Evolutionary conservation across 2,329 filamentous ascomycete species (phyloP), one percentile per base, ranked within the genome.

Genomic region (Leptographium lundbergii): DNA sequence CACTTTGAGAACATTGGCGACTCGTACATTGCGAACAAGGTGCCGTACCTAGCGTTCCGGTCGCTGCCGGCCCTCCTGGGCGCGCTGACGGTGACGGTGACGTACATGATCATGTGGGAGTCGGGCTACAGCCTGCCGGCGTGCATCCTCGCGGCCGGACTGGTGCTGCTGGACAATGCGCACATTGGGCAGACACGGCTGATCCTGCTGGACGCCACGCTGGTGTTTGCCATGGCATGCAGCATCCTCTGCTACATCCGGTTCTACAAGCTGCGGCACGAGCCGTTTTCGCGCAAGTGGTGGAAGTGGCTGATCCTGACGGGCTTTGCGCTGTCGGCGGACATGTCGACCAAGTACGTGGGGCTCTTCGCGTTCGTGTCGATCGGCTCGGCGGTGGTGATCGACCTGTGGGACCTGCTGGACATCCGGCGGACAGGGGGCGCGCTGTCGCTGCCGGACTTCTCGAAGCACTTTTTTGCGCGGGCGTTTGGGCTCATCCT

Each of bases 51-150:
- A 63, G 91, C 94, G 62, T 96, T 95, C 76, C 89, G 94, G 66
- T 88, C 91, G 53, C 83, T 99, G 78, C 94, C 94, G 50, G 94
- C 94, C 61, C 82, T 94, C 56, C 84, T 97, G 66, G 94, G 94
- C 65, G 87, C 94, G 59, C 77, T 99, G 65, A 99, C 94, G 13
- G 90, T 99, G 57, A 88, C 91, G n/a, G 88, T 92, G 54, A 86
- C 89, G 59, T 99, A 95, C 73, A 76, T 95, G 70, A 99, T 96
- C 73, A 99, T 99, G 94, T 99, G 94, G 94, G 94, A 99, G 75
- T 97, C 94, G 56, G 94, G 91, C 63, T 99, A 99, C 75, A 96
- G 90, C 64, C 79, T 99, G 50, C 94, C 94, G 13, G 94, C 94
- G 60, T 95, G 89, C 71, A 77, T 97, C 59, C 79, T 96, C 60